A percentile compares a stretch with the other conserved stretches of the same genome.
Evolutionary conservation across 164 flowering plant genomes (phyloP).

Genomic region (Taxillus chinensis): DNA sequence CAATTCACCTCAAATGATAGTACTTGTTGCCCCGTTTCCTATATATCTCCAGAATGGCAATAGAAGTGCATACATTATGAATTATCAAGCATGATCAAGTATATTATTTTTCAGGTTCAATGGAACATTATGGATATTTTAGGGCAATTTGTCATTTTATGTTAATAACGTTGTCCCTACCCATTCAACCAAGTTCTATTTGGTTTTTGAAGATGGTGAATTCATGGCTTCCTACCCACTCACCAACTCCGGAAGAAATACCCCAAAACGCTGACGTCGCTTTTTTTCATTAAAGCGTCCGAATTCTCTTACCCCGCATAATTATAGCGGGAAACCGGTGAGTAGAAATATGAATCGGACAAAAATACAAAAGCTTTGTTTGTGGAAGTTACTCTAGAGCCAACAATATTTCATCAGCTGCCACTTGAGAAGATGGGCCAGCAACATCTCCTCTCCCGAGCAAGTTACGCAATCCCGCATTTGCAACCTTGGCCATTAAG

Average conservation of each 20-base stretch:
- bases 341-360: too few species aligned
- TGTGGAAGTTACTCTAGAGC: slow-evolving; percentile 64
- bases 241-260: slow-evolving; percentile 75
- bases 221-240: slow-evolving; percentile 68
- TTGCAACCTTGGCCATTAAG: slow-evolving; percentile 80
- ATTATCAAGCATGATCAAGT: too few species aligned
- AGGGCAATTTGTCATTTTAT: neutral
- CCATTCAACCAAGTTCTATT: slow-evolving; percentile 55
- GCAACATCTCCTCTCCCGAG: slow-evolving; percentile 55
- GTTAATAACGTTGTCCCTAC: slow-evolving; percentile 25
- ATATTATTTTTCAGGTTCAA: too few species aligned
- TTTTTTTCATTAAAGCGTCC: slow-evolving; percentile 67
- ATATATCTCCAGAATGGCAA: slow-evolving; percentile 1
- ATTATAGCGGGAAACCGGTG: neutral
- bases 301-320: slow-evolving; percentile 63
- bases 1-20: too few species aligned
- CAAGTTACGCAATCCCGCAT: slow-evolving; percentile 75
- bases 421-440: slow-evolving; percentile 57
- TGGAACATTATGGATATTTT: neutral
- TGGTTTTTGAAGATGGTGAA: slow-evolving; percentile 25
- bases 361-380: neutral
- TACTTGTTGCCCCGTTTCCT: too few species aligned
- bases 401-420: slow-evolving; percentile 61
- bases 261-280: slow-evolving; percentile 88
- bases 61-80: neutral